Evolutionary conservation across 1,139 yeast species (phyloP), one percentile per base, ranked within the genome.

Genomic region (Hanseniaspora gamundiae): DNA sequence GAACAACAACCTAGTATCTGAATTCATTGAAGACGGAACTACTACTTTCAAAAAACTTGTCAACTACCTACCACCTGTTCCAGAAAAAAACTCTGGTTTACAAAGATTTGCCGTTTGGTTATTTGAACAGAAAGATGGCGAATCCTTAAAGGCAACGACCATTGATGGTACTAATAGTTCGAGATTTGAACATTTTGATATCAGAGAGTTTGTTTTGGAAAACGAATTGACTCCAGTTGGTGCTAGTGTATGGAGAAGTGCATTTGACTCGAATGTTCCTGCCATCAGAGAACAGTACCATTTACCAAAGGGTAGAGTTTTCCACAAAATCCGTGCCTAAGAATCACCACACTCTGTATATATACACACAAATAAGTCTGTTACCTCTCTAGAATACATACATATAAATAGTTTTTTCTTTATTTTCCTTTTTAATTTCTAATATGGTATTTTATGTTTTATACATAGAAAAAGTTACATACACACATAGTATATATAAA

Each of bases 61-160:
- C 43, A 70, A 74, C n/a, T 91, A 86, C 59, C 59, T 71, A 35
- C 96, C 98, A 22, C 86, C 95, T 43, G 74, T 76, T 31, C 95
- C 97, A 13, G 97, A 88, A 59, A 84, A 84, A 65, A 91, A 93
- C 61, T 71, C 82, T 7, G 83, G 83, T 27, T 68, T 69, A 29
- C 96, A 91, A 64, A 76, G 98, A 63, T 80, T 83, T 46, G 78
- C 86, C 47, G 76, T 86, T 41, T 87, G 97, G 95, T 94, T 86
- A 2, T 83, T 87, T 64, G 78, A 87, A 64, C 97, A 91, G 63
- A 46, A 54, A 2, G 45, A 48, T 9, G 41, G 38, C 14, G 14
- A 31, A n/a, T 5, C 27, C 11, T 24, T 26, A n/a, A n/a, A n/a
- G n/a, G n/a, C n/a, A n/a, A n/a, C n/a, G n/a, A n/a, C n/a, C n/a